phyloP scores from a whole-genome alignment of 257 asterid species.

The Plectranthus barbatus region DNA sequence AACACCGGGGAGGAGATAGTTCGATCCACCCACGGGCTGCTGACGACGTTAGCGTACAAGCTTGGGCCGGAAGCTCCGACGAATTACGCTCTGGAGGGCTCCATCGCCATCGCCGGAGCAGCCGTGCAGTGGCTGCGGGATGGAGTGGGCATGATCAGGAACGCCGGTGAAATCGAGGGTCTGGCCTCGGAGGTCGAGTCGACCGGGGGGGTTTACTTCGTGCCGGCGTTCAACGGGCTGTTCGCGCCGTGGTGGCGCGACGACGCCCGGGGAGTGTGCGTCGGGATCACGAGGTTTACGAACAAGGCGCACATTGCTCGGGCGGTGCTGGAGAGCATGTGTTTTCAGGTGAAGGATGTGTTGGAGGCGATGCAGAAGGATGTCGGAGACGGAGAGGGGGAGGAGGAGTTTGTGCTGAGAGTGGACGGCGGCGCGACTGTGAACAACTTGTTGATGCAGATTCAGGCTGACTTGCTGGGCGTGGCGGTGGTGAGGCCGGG shows the following conservation, averaged over 20 bases:
- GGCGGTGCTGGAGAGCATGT: constrained; percentile 97
- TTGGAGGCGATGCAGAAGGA: constrained; percentile 94
- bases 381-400: constrained; percentile 46
- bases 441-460: constrained; percentile 85
- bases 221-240: constrained; percentile 90
- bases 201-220: constrained; percentile 82
- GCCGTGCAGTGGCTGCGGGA: constrained; percentile 99
- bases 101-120: constrained; percentile 96
- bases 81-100: constrained; percentile 89
- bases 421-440: constrained; percentile 96
- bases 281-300: constrained; percentile 90
- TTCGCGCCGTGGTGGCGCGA: constrained; percentile 99
- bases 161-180: constrained; percentile 82
- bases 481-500: constrained; percentile 75
- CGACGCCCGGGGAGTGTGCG: constrained; percentile 84
- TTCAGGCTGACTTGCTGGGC: constrained; percentile 91
- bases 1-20: constrained; percentile 69
- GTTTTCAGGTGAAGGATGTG: constrained; percentile 90
- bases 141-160: constrained; percentile 66
- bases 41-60: constrained; percentile 79
- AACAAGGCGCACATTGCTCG: constrained; percentile 90
- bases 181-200: constrained; percentile 70
- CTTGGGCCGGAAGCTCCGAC: constrained; percentile 79
- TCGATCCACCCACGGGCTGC: constrained; percentile 60
- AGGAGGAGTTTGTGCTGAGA: constrained; percentile 66